phyloP scores from a whole-genome alignment of 2,329 filamentous ascomycete genomes.

The Paramyrothecium roridum region DNA sequence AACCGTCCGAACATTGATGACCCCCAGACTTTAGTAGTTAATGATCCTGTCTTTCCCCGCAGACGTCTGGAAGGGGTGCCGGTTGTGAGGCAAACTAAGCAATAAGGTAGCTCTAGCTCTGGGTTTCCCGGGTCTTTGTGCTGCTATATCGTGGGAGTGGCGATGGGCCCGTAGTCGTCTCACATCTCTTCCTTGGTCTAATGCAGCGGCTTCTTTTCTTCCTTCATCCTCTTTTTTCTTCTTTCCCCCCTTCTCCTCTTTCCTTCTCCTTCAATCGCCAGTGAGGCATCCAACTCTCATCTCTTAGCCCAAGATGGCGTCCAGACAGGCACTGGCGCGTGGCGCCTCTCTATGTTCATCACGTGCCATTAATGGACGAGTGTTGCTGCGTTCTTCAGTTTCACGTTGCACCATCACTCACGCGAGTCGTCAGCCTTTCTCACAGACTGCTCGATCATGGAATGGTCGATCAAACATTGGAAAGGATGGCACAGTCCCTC shows the following conservation, averaged over 20 bases:
- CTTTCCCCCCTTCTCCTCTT: background rate
- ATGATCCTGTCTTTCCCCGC: background rate
- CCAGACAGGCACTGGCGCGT: slow-evolving; percentile 18
- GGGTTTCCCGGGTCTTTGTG: background rate
- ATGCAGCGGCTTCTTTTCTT: background rate
- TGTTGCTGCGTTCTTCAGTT: background rate
- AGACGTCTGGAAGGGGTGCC: background rate
- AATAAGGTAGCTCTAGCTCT: background rate
- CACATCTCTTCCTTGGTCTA: background rate
- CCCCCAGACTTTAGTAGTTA: background rate
- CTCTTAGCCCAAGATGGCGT: slow-evolving; percentile 17
- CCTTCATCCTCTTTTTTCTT: background rate
- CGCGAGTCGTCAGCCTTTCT: background rate
- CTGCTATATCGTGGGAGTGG: background rate
- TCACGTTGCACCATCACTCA: background rate
- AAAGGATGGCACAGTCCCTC: background rate
- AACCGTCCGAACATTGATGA: background rate
- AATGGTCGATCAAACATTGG: background rate
- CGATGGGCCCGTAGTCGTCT: background rate
- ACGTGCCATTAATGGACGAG: slow-evolving; percentile 4
- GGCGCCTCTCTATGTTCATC: slow-evolving; percentile 15
- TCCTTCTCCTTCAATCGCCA: background rate
- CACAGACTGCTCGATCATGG: background rate
- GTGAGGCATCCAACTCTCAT: background rate
- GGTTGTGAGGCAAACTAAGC: background rate